Evolutionary conservation across 306 rosid genomes (phyloP).

Genomic region (Styphnolobium japonicum): DNA sequence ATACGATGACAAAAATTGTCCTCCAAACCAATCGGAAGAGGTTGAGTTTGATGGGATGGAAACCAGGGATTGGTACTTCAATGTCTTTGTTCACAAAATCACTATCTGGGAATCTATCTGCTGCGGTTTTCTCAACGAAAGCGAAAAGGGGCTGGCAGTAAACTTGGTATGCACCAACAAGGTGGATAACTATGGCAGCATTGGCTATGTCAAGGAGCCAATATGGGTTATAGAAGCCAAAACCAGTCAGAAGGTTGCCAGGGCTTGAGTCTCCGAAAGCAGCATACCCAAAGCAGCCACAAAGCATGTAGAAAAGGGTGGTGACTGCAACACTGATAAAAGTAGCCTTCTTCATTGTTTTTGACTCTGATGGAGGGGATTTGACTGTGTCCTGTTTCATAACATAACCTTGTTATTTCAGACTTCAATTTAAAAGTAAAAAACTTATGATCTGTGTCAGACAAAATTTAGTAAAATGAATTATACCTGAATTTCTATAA

Average conservation of each 20-base stretch:
- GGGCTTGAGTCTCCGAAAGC: slow-evolving; percentile 74
- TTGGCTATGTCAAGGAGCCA: slow-evolving; percentile 88
- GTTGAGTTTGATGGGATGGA: slow-evolving; percentile 45
- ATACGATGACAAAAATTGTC: slow-evolving; percentile 49
- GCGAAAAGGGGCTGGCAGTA: slow-evolving; percentile 71
- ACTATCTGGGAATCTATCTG: slow-evolving; percentile 40
- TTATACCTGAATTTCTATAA: slow-evolving; percentile 81
- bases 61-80: slow-evolving; percentile 29
- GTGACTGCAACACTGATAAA: slow-evolving; percentile 53
- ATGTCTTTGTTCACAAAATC: slow-evolving; percentile 47
- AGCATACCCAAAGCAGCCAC: slow-evolving; percentile 78
- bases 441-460: not conserved
- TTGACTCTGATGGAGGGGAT: slow-evolving; percentile 73
- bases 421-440: not conserved
- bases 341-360: slow-evolving; percentile 70
- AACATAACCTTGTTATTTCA: not conserved
- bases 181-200: slow-evolving; percentile 75
- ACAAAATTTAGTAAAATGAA: not conserved
- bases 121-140: slow-evolving; percentile 50
- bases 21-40: slow-evolving; percentile 65
- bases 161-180: slow-evolving; percentile 83
- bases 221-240: slow-evolving; percentile 70
- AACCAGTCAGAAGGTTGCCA: slow-evolving; percentile 75
- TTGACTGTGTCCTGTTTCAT: slow-evolving; percentile 61
- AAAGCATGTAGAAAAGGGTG: slow-evolving; percentile 74